Conservation (phyloP, 1,284 basidiomycete species). For the Melampsora americana region DNA sequence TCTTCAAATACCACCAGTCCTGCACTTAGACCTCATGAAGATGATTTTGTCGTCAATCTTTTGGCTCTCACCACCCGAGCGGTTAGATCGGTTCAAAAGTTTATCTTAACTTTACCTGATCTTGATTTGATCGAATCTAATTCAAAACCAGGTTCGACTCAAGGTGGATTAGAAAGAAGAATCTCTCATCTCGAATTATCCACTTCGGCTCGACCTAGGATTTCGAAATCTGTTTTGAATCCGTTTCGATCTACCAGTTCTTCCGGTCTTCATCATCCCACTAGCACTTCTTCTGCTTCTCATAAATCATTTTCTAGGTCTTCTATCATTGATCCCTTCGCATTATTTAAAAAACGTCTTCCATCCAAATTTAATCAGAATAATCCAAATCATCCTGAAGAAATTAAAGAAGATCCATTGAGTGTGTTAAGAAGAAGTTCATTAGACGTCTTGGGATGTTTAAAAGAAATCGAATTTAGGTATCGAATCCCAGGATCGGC, state of each 20-base stretch:
- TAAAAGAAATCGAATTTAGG: conserved; percentile 60
- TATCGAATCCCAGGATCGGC: conserved; percentile 48
- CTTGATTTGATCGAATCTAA: conserved; percentile 54
- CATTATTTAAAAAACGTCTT: conserved; percentile 32
- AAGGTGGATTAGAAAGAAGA: conserved; percentile 52
- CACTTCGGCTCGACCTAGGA: conserved; percentile 37
- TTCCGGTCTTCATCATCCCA: conserved; percentile 7
- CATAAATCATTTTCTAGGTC: not conserved
- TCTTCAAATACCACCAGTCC: not conserved
- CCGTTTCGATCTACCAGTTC: not conserved
- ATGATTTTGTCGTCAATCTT: conserved; percentile 50
- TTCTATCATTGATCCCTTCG: conserved; percentile 41
- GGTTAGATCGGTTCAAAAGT: conserved; percentile 73
- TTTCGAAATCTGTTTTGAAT: conserved; percentile 12
- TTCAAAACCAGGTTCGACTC: conserved; percentile 26
- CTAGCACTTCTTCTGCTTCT: conserved; percentile 42
- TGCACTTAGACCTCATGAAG: not conserved
- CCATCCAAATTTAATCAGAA: not conserved
- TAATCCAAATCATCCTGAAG: not conserved
- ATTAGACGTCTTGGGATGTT: conserved; percentile 68
- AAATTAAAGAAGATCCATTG: conserved; percentile 60
- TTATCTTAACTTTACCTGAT: conserved; percentile 67
- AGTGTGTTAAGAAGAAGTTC: conserved; percentile 67
- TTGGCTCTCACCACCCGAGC: conserved; percentile 72
- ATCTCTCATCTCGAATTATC: conserved; percentile 55